Evolutionary conservation across 2,329 filamentous ascomycete species (phyloP), one percentile per base, ranked within the genome.

Genomic region (Monilinia polystroma): DNA sequence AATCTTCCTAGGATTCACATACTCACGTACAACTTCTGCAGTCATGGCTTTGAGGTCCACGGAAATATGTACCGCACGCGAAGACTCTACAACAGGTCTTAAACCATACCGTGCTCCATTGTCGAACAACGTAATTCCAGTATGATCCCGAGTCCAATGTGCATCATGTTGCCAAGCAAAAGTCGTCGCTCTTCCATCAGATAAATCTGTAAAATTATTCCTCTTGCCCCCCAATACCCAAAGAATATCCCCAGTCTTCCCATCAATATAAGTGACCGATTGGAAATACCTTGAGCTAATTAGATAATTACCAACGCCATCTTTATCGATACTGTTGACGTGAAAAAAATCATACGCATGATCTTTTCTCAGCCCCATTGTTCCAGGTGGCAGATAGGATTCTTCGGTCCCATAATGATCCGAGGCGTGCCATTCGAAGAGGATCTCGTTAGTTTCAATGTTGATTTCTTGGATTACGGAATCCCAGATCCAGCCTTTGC

Each of bases 131-230:
- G 60, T 68, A 12, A 69, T 67, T 20, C 63, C 66, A 12, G 43
- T 63, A n/a, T 67, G 38, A 51, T 73, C 63, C 2, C n/a, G 38
- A 16, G 53, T 60, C 67, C 66, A 82, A 16, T 79, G 78, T 0
- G 80, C 81, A 70, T 83, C 78, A 70, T 83, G 81, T 70, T 84
- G 81, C 73, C 79, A 83, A 12, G 78, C 78, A 69, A 83, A 83
- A 20, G 77, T 74, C 68, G 80, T 81, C 56, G 81, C 79, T 14
- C 75, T 75, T 55, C 73, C 72, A 4, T 73, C 74, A 14, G 71
- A 67, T 1, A 71, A 60, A 55, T 71, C 70, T 3, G 16, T 67
- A 71, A 83, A 81, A 23, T 78, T 78, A 3, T 80, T 80, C 29
- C 77, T 78, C 29, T 75, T 77, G 29, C 81, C 81, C 11, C 80